Percentiles rank a stretch among this genome's conserved stretches.
phyloP scores from a whole-genome alignment of 2,329 filamentous ascomycete genomes.

The Fusarium sp. region DNA sequence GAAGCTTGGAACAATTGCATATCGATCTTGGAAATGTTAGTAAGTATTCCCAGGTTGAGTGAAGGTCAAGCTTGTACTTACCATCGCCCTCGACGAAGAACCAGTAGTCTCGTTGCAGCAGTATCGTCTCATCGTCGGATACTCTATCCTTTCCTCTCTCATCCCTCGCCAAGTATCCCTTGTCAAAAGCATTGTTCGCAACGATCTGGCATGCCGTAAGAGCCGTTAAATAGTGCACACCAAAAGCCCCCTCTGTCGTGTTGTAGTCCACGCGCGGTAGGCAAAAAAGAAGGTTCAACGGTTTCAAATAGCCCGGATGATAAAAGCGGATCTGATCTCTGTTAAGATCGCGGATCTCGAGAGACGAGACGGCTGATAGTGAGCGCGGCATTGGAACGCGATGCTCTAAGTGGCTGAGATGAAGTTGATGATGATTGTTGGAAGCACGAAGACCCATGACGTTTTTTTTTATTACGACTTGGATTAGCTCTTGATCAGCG shows the following conservation, averaged over 20 bases:
- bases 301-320: slow-evolving; percentile 30
- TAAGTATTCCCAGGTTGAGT: fast-evolving
- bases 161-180: slow-evolving; percentile 8
- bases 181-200: slow-evolving; percentile 29
- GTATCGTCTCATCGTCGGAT: neutral
- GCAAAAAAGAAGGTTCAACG: slow-evolving; percentile 29
- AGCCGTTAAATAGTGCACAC: slow-evolving; percentile 25
- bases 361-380: slow-evolving; percentile 25
- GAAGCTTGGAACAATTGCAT: slow-evolving; percentile 27
- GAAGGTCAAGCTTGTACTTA: neutral
- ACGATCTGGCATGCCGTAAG: slow-evolving; percentile 29
- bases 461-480: neutral
- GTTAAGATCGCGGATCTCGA: slow-evolving; percentile 29
- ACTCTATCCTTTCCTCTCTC: slow-evolving; percentile 17
- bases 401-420: slow-evolving; percentile 15
- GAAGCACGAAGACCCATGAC: slow-evolving; percentile 18
- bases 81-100: slow-evolving; percentile 31
- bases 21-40: slow-evolving; percentile 18
- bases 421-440: neutral
- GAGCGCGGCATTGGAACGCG: slow-evolving; percentile 29
- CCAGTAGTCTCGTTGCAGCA: slow-evolving; percentile 30
- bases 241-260: neutral
- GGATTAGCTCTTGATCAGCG: neutral
- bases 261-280: slow-evolving; percentile 31
- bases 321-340: slow-evolving; percentile 35